Conservation (phyloP, 352 stramenopile species). For the Pythium phragmitis region DNA sequence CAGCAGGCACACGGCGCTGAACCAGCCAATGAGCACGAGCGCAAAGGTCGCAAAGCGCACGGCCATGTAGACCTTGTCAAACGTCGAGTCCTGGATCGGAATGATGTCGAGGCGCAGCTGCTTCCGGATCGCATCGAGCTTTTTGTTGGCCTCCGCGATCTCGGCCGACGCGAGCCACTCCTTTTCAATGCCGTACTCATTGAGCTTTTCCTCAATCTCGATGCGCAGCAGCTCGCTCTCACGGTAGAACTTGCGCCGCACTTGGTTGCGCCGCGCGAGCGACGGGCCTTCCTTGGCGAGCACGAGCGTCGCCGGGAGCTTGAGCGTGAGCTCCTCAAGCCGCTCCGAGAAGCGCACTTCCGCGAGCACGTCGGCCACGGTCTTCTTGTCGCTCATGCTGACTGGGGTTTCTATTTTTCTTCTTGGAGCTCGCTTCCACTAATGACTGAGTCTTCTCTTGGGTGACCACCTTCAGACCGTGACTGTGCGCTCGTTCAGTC, state of each 20-base stretch:
- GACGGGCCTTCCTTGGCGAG: slow-evolving; percentile 37
- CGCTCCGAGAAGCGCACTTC: slow-evolving; percentile 57
- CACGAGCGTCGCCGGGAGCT: slow-evolving; percentile 43
- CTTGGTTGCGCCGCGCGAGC: slow-evolving; percentile 76
- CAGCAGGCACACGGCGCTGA: slow-evolving; percentile 61
- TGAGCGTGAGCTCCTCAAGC: slow-evolving; percentile 48
- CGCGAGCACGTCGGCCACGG: slow-evolving; percentile 54
- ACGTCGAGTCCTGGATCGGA: slow-evolving; percentile 33
- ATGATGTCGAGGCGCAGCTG: slow-evolving; percentile 67
- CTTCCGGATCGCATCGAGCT: slow-evolving; percentile 61
- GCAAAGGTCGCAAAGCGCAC: slow-evolving; percentile 63
- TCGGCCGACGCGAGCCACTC: slow-evolving; percentile 47
- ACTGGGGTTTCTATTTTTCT: not conserved
- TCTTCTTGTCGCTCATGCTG: slow-evolving; percentile 25
- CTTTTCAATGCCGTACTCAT: slow-evolving; percentile 59
- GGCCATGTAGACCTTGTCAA: slow-evolving; percentile 67
- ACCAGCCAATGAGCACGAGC: slow-evolving; percentile 73
- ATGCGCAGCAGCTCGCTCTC: slow-evolving; percentile 74
- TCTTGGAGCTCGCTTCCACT: not conserved
- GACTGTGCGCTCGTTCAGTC: not conserved
- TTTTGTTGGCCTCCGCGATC: slow-evolving; percentile 48
- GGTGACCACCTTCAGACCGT: not conserved
- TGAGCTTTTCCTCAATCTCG: slow-evolving; percentile 78
- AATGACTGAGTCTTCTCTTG: not conserved
- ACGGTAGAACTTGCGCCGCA: slow-evolving; percentile 60